Evolutionary conservation across 1,284 basidiomycete genomes (phyloP), one percentile per base, ranked within the genome.

Genomic region (Ustilago vetiveriae): DNA sequence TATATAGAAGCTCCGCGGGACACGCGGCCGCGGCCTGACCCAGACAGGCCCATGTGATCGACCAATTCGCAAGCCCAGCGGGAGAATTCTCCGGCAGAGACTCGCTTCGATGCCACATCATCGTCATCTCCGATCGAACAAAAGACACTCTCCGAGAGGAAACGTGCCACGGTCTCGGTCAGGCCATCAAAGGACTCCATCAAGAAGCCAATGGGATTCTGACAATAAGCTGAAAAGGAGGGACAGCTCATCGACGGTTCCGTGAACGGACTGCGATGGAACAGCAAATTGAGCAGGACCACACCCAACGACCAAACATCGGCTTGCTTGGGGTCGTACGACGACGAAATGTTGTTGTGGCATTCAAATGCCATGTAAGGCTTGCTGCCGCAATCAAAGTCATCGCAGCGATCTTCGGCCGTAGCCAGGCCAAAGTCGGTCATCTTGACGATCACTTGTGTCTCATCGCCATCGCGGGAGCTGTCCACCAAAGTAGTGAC

Each of bases 301-400:
- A 98, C 95, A 58, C 95, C 96, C 69, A 98, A 87, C 24, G 94
- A 98, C 95, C 95, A 98, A 52, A 98, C 92, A 84, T 98, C 95
- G 62, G 96, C 95, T 65, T 92, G 92, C 74, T 90, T 90, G 53
- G 95, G 94, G 73, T 89, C 88, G 85, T 98, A 98, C 43, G 90
- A 91, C 60, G 92, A 92, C 26, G 91, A 90, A 71, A 95, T 86
- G 83, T 98, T 97, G 86, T 98, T 98, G 82, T 94, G 90, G 84
- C 95, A 98, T 86, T 98, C 92, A 82, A 90, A 98, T 76, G 93
- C 94, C 95, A 98, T 98, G 84, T 98, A 98, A 0, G 95, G 95
- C 65, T 94, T 94, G 83, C 92, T 95, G 55, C 95, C 95, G 84
- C 96, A 98, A 82, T 98, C 94, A 87, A 98, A 94, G 83, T 98